These are phyloP conservation scores for Dioscorea dumetorum DNA, from an alignment of 106 monocot species.

Conservation along the genomic window DNA sequence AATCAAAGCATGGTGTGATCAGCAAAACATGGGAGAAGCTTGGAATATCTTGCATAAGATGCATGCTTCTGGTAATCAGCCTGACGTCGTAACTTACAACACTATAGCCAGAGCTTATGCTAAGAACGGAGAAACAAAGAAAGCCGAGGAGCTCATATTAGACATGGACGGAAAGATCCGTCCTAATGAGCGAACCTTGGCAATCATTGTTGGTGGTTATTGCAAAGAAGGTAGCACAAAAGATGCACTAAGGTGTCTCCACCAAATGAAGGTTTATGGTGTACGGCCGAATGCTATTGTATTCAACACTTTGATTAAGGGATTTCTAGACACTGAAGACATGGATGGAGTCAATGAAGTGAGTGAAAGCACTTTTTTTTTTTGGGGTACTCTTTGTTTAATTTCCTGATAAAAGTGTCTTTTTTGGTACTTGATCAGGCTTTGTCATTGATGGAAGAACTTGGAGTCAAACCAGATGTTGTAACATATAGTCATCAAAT, in stretches of 20 bases:
- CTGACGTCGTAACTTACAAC: conserved; percentile 87
- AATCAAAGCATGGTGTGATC: conserved; percentile 85
- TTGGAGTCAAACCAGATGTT: conserved; percentile 68
- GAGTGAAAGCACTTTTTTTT: conserved; percentile 11
- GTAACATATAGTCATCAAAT: conserved; percentile 87
- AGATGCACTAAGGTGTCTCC: conserved; percentile 66
- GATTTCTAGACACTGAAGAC: conserved; percentile 70
- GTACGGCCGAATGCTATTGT: conserved; percentile 64
- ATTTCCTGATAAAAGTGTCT: background rate
- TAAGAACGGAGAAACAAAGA: conserved; percentile 66
- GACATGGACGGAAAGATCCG: conserved; percentile 54
- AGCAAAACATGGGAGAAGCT: conserved; percentile 58
- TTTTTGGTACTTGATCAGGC: conserved; percentile 26
- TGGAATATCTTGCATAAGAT: conserved; percentile 69
- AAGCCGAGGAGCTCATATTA: conserved; percentile 63
- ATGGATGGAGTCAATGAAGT: conserved; percentile 59
- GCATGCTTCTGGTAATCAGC: conserved; percentile 43
- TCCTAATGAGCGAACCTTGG: conserved; percentile 80
- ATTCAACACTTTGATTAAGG: conserved; percentile 85
- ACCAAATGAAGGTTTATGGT: conserved; percentile 54
- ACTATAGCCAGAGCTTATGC: conserved; percentile 79
- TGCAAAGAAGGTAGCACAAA: conserved; percentile 73
- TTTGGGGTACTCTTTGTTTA: background rate
- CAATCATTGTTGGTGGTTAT: conserved; percentile 72
- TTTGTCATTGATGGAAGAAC: conserved; percentile 53